phyloP scores from a whole-genome alignment of 208 protist species.

The Zelonia costaricensis region DNA sequence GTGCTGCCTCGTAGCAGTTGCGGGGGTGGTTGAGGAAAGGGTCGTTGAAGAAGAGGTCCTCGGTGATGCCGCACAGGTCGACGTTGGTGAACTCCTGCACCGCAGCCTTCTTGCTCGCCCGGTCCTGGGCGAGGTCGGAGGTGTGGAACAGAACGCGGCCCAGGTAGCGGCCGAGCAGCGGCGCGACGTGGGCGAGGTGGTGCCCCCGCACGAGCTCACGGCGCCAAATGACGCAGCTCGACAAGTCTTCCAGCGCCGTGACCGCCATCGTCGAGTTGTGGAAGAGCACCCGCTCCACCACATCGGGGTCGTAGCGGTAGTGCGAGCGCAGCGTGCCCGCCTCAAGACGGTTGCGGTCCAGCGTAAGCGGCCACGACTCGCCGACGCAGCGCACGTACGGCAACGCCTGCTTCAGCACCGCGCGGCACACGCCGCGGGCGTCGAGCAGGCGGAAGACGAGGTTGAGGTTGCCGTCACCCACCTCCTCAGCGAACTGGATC shows the following conservation, averaged over 20 bases:
- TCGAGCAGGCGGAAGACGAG: conserved; percentile 35
- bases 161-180: conserved; percentile 38
- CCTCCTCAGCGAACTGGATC: conserved; percentile 24
- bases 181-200: conserved; percentile 29
- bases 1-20: conserved; percentile 37
- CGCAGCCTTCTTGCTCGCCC: conserved; percentile 33
- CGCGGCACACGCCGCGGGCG: conserved; percentile 18
- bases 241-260: conserved; percentile 35
- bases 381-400: conserved; percentile 40
- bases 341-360: conserved; percentile 41
- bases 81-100: conserved; percentile 38
- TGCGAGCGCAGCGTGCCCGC: conserved; percentile 37
- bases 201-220: conserved; percentile 24
- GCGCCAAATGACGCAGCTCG: conserved; percentile 34
- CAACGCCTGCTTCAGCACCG: conserved; percentile 35
- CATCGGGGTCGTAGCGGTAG: conserved; percentile 15
- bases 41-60: conserved; percentile 40
- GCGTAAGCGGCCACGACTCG: conserved; percentile 35
- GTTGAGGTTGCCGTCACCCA: conserved; percentile 42
- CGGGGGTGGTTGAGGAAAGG: conserved; percentile 29
- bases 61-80: conserved; percentile 39
- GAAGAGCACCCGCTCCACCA: conserved; percentile 35
- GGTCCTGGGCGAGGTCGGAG: conserved; percentile 34
- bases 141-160: conserved; percentile 40
- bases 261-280: conserved; percentile 31